Evolutionary conservation across 2,329 filamentous ascomycete genomes (phyloP).

Genomic region (Hypomyces perniciosus): DNA sequence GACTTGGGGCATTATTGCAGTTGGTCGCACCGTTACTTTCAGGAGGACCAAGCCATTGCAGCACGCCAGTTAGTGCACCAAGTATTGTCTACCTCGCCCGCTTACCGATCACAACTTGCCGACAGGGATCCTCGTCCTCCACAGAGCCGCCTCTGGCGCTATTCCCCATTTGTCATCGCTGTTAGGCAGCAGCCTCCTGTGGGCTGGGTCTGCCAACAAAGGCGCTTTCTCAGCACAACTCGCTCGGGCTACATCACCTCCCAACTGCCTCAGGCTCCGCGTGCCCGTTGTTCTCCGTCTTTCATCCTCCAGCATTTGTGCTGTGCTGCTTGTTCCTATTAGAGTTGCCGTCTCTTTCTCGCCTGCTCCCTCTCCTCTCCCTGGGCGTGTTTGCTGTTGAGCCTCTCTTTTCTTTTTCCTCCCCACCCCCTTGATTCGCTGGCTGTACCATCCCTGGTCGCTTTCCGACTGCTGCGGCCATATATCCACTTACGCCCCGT

Average conservation of each 20-base stretch:
- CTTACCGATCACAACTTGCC: background rate
- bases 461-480: background rate
- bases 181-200: constrained; percentile 20
- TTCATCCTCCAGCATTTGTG: background rate
- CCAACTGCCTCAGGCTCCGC: constrained; percentile 1
- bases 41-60: background rate
- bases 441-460: background rate
- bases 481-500: background rate
- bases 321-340: too few relatives aligned
- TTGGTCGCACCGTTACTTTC: background rate
- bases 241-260: constrained; percentile 9
- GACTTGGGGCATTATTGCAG: constrained; percentile 3
- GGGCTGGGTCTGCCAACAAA: constrained; percentile 14
- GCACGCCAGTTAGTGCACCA: constrained; percentile 8
- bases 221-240: constrained; percentile 12
- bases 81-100: constrained; percentile 5
- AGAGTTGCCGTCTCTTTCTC: background rate
- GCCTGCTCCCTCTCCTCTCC: constrained; percentile 14
- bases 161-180: constrained; percentile 10
- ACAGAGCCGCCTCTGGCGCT: constrained; percentile 12
- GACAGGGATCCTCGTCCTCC: constrained; percentile 15
- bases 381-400: constrained; percentile 5
- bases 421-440: background rate
- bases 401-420: background rate
- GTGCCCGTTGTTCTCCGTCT: background rate